These are phyloP conservation scores for Tuber calosporum DNA, from an alignment of 495 filamentous ascomycete genomes.

Conservation along the genomic window DNA sequence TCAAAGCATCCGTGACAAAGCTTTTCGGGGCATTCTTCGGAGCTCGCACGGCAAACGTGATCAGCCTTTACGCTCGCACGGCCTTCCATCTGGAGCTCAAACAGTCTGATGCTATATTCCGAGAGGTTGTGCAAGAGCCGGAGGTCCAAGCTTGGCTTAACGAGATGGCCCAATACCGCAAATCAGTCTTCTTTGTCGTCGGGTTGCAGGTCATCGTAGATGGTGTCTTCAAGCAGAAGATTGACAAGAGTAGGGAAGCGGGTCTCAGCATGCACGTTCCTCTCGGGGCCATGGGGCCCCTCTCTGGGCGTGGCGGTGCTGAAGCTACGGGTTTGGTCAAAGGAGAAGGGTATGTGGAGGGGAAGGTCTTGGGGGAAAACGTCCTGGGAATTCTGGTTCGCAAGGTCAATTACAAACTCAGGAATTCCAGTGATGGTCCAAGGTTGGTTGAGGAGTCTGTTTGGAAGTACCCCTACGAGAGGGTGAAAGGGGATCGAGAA, in stretches of 20 bases:
- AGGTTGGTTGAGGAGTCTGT: neutral
- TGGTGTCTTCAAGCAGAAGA: neutral
- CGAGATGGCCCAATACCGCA: neutral
- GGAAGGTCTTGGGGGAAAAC: neutral
- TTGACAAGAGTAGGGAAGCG: neutral
- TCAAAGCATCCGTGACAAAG: neutral
- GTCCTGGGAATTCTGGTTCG: neutral
- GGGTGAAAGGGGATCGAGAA: neutral
- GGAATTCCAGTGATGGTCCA: neutral
- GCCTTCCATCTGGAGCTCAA: neutral
- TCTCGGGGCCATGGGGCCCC: neutral
- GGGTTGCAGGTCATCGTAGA: conserved; percentile 4
- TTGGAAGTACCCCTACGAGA: conserved; percentile 3
- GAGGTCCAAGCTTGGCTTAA: neutral
- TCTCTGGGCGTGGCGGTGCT: neutral
- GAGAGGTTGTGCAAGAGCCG: neutral
- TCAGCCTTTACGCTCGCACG: neutral
- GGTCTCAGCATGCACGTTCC: neutral
- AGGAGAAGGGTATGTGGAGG: neutral
- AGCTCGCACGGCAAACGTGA: neutral
- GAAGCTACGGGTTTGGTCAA: neutral
- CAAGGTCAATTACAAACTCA: neutral
- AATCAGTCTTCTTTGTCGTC: neutral
- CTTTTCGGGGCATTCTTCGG: conserved; percentile 3
- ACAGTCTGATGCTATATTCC: neutral